Base-by-base conservation (phyloP, 768 basidiomycete species). In the Clitopilus hobsonii region DNA sequence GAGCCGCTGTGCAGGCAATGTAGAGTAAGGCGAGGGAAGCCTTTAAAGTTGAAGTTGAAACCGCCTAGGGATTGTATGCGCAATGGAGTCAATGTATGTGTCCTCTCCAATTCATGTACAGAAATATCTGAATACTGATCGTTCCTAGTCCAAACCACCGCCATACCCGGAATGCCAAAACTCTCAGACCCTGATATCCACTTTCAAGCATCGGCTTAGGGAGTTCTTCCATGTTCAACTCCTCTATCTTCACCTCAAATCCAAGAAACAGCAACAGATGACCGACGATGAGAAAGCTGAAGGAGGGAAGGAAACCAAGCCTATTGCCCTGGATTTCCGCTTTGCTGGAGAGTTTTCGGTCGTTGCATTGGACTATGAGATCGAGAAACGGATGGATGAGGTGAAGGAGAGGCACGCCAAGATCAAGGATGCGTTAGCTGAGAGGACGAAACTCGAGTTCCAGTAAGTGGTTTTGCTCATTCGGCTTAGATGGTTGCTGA, bases 341-440 rank as follows among this genome's bases (percentile, higher is more conserved):
- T 81, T 83, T 56, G 75, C 76, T 45, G 80, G 79, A 23, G 80
- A 83, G 66, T 81, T 69, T 65, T 76, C 79, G 1, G 64, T 76
- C 38, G 76, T 80, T 20, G 72, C 75, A 5, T 58, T 65, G 22
- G 72, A 76, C 56, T 69, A 69, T 29, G 66, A 81, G 55, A 61
- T 80, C 16, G 48, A 68, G 6, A 64, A 62, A 29, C 71, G 72
- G 53, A 67, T 60, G 54, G 63, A 66, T 18, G 61, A 63, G 26
- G 59, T 74, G 16, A 62, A 69, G 53, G 52, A 50, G 16, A 59
- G 62, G 11, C 68, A 69, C 25, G 56, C 69, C 50, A 60, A 58
- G 38, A 61, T 73, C 56, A 74, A 71, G 61, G 59, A 62, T 22
- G 69, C 71, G 18, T 60, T 77, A 24, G 67, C 71, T 61, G 60